Evolutionary conservation across 495 filamentous ascomycete species (phyloP).

Genomic region (Astrocystis sublimbata): DNA sequence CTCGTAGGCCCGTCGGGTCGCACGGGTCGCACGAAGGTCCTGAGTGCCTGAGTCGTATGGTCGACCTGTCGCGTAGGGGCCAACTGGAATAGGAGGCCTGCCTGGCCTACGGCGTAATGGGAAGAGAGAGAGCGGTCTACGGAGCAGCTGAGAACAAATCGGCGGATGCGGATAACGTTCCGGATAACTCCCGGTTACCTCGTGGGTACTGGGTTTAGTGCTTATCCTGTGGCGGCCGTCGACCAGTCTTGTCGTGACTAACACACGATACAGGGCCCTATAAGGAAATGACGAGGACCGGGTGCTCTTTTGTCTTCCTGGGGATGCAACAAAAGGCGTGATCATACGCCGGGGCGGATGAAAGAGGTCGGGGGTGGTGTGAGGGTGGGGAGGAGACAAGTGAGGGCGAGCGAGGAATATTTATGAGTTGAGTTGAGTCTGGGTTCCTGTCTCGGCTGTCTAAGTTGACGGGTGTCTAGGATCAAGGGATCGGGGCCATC

Average conservation of each 20-base stretch:
- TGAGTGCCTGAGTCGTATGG: no score
- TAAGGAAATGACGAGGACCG: not conserved
- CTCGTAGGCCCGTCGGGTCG: no score
- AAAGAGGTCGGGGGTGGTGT: slow-evolving; percentile 7
- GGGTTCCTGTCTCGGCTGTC: no score
- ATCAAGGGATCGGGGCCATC: not conserved
- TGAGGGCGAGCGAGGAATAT: not conserved
- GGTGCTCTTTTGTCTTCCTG: not conserved
- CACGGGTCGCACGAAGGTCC: slow-evolving; percentile 11
- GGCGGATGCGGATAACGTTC: slow-evolving; percentile 10
- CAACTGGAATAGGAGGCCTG: slow-evolving; percentile 4
- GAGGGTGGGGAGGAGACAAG: not conserved
- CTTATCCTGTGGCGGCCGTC: slow-evolving; percentile 9
- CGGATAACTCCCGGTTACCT: slow-evolving; percentile 5
- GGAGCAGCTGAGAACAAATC: slow-evolving; percentile 15
- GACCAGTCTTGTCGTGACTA: not conserved
- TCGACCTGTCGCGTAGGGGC: not conserved
- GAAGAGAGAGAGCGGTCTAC: not conserved
- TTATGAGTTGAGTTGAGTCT: no score
- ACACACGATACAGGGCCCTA: slow-evolving; percentile 5
- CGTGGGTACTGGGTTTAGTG: slow-evolving; percentile 3
- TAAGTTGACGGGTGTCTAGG: no score
- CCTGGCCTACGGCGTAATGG: no score
- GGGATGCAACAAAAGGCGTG: not conserved
- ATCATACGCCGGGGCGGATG: slow-evolving; percentile 2